Evolutionary conservation across 2,329 filamentous ascomycete genomes (phyloP).

Genomic region (Grosmannia serpens): DNA sequence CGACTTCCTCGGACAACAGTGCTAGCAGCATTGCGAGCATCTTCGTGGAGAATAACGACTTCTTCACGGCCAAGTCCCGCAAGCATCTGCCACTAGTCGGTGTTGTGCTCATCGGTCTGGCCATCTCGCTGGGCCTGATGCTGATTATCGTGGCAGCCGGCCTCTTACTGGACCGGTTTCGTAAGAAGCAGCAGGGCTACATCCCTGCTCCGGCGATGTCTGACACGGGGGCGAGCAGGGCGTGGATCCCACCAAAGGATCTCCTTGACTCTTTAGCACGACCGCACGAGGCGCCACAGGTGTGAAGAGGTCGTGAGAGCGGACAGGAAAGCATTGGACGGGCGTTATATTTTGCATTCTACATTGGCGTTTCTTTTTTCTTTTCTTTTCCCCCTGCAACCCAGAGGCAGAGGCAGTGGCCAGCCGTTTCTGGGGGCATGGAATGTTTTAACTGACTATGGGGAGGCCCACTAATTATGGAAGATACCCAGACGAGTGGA

Average conservation of each 20-base stretch:
- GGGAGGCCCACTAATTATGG: not conserved
- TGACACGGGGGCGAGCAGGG: slow-evolving; percentile 46
- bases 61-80: slow-evolving; percentile 47
- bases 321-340: not conserved
- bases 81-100: slow-evolving; percentile 59
- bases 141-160: slow-evolving; percentile 67
- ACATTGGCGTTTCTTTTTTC: not conserved
- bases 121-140: slow-evolving; percentile 64
- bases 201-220: slow-evolving; percentile 59
- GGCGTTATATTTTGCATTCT: slow-evolving; percentile 1
- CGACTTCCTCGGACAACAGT: slow-evolving; percentile 52
- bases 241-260: slow-evolving; percentile 49
- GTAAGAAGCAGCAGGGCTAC: slow-evolving; percentile 71
- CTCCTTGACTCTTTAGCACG: slow-evolving; percentile 42
- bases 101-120: slow-evolving; percentile 70
- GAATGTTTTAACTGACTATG: not conserved
- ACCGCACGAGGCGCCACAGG: slow-evolving; percentile 36
- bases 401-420: not conserved
- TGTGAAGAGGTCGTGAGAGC: slow-evolving; percentile 25
- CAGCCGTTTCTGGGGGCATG: not conserved
- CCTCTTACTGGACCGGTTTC: slow-evolving; percentile 61
- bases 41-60: slow-evolving; percentile 71
- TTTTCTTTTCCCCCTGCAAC: not conserved
- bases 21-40: slow-evolving; percentile 68
- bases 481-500: not conserved